Evolutionary conservation across 768 basidiomycete genomes (phyloP), one percentile per base, ranked within the genome.

Genomic region (Russula brevipes): DNA sequence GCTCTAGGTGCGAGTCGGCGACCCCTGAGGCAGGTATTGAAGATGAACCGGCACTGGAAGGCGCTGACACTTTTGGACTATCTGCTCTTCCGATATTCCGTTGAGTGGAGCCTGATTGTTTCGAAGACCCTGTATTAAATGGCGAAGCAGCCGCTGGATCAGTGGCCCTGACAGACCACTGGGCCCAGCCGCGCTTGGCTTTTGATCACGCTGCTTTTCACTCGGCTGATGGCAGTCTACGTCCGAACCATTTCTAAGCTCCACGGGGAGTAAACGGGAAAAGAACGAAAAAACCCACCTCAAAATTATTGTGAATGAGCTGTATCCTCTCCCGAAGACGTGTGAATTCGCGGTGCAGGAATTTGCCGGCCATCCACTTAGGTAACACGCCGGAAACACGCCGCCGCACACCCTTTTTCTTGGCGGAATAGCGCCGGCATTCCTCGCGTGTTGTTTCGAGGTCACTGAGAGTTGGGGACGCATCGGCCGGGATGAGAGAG

Each of bases 331-430:
- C 45, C 12, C 51, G 49, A 60, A 64, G 59, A 38, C 33, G 24
- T 9, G 30, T 30, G 30, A 54, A 49, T 16, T 60, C 53, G 24
- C 54, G 63, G n/a, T 11, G 24, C 24, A 51, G 24, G 35, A 45
- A 50, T 6, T 64, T 64, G 57, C 58, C 47, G 35, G 39, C 35
- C 33, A 64, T 24, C 59, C 58, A 60, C 42, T 60, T 64, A 35
- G 59, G 63, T 44, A 64, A 59, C 47, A 64, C 39, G 12, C 35
- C 33, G 16, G 58, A 54, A 12, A 64, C 53, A 24, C 58, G 58
- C 42, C 49, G 5, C 8, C 60, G 24, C 2, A 6, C 45, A 2
- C 58, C 47, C 39, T 53, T 54, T 38, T 51, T 64, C 46, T 59
- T 63, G 57, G 5, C 4, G 17, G 46, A 38, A 35, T 35, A 57